Evolutionary conservation across 2,329 filamentous ascomycete genomes (phyloP).

Genomic region (Herpotrichia juniperi): DNA sequence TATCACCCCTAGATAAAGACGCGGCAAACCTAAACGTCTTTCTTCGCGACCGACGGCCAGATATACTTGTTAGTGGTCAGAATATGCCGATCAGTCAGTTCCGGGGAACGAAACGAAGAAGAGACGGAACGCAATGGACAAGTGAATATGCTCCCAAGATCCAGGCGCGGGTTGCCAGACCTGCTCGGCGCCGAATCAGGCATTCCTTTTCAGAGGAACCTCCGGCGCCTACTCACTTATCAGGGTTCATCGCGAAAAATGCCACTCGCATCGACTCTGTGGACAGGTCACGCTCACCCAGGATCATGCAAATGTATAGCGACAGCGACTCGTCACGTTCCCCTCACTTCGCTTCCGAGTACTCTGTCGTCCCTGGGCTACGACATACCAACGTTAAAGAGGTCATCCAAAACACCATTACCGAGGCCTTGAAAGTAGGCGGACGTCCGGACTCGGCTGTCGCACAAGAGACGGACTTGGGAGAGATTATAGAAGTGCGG

Average conservation of each 20-base stretch:
- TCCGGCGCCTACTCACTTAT: conserved; percentile 20
- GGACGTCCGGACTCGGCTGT: conserved; percentile 59
- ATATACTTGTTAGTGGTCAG: conserved; percentile 52
- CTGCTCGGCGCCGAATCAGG: conserved; percentile 32
- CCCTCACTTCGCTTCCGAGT: conserved; percentile 42
- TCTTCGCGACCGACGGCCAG: conserved; percentile 46
- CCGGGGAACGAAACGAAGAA: conserved; percentile 51
- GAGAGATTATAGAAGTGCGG: conserved; percentile 57
- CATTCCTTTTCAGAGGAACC: conserved; percentile 40
- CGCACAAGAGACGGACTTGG: conserved; percentile 52
- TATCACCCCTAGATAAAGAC: conserved; percentile 47
- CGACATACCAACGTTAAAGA: conserved; percentile 56
- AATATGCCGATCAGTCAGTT: conserved; percentile 46
- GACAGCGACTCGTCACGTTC: conserved; percentile 31
- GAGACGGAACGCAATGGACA: conserved; percentile 45
- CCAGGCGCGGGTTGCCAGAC: conserved; percentile 31
- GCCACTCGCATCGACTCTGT: conserved; percentile 20
- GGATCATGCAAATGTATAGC: conserved; percentile 24
- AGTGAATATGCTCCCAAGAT: conserved; percentile 17
- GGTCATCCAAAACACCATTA: conserved; percentile 58
- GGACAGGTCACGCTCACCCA: conserved; percentile 30
- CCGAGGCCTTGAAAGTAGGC: conserved; percentile 59
- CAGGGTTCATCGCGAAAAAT: conserved; percentile 19
- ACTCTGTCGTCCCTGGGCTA: conserved; percentile 53
- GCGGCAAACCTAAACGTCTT: conserved; percentile 31